These are phyloP conservation scores for Ceratobasidium sp. DNA, from an alignment of 1,284 basidiomycete genomes.

Conservation along the genomic window DNA sequence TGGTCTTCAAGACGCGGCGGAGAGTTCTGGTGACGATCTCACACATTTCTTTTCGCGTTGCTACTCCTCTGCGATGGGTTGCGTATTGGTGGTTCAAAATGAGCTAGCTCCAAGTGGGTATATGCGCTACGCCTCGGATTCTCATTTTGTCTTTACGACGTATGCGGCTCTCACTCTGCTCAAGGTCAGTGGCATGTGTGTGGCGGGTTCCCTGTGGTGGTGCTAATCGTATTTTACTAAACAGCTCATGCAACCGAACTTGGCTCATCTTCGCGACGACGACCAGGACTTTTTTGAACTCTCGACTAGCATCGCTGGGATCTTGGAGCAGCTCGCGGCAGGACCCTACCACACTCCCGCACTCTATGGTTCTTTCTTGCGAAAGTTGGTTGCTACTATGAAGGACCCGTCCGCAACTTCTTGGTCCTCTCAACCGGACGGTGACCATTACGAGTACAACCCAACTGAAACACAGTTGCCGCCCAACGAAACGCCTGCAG, in stretches of 20 bases:
- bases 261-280: constrained; percentile 80
- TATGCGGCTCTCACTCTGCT: constrained; percentile 91
- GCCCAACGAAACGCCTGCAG: constrained; percentile 32
- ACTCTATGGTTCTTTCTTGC: constrained; percentile 87
- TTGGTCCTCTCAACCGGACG: constrained; percentile 8
- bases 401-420: constrained; percentile 58
- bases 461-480: constrained; percentile 1
- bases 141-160: constrained; percentile 90
- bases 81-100: constrained; percentile 78
- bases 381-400: constrained; percentile 79
- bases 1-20: constrained; percentile 92
- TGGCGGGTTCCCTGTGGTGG: constrained; percentile 30
- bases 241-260: constrained; percentile 84
- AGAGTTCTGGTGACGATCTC: constrained; percentile 78
- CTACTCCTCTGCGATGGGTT: constrained; percentile 80
- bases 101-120: constrained; percentile 80
- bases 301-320: constrained; percentile 83
- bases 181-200: constrained; percentile 71
- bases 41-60: constrained; percentile 90
- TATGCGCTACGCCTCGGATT: constrained; percentile 89
- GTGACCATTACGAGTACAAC: constrained; percentile 5
- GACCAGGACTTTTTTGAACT: constrained; percentile 77
- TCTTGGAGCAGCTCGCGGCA: constrained; percentile 79
- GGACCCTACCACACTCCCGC: constrained; percentile 85
- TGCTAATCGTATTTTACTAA: constrained; percentile 39